Evolutionary conservation across 2,329 filamentous ascomycete genomes (phyloP).

Genomic region (Akanthomyces lecanii): DNA sequence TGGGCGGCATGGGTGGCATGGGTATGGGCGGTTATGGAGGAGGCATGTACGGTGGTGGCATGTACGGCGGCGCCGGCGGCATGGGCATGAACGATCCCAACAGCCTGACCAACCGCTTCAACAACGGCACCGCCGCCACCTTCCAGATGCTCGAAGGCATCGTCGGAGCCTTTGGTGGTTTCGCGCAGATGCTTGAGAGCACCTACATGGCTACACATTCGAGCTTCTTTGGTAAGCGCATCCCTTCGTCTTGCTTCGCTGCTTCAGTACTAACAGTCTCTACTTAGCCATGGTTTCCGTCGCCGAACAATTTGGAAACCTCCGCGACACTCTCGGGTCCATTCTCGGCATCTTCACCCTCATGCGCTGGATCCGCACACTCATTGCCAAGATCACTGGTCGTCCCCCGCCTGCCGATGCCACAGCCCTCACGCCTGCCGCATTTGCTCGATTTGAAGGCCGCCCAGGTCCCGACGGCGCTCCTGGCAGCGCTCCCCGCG

Average conservation of each 20-base stretch:
- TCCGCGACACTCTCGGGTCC: constrained; percentile 89
- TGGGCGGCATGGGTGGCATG: constrained; percentile 27
- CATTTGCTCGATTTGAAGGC: constrained; percentile 85
- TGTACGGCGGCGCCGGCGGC: constrained; percentile 37
- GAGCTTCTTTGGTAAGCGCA: constrained; percentile 86
- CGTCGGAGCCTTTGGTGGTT: constrained; percentile 92
- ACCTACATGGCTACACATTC: constrained; percentile 99
- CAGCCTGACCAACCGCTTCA: constrained; percentile 92
- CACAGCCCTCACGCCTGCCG: constrained; percentile 79
- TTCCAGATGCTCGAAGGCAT: constrained; percentile 99
- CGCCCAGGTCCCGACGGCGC: constrained; percentile 60
- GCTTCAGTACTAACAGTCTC: constrained; percentile 15
- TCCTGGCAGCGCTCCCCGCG: constrained; percentile 59
- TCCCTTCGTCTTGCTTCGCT: background rate
- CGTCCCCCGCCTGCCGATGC: constrained; percentile 85
- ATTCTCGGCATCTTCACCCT: constrained; percentile 93
- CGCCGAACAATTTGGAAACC: constrained; percentile 91
- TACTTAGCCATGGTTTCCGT: constrained; percentile 88
- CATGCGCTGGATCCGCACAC: constrained; percentile 88
- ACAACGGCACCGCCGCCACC: constrained; percentile 89
- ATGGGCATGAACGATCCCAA: constrained; percentile 70
- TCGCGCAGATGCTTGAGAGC: constrained; percentile 98
- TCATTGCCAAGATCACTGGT: constrained; percentile 88
- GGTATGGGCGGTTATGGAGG: constrained; percentile 64
- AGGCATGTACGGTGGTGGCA: constrained; percentile 34